phyloP scores from a whole-genome alignment of 1,284 basidiomycete species.

The Puccinia horiana region DNA sequence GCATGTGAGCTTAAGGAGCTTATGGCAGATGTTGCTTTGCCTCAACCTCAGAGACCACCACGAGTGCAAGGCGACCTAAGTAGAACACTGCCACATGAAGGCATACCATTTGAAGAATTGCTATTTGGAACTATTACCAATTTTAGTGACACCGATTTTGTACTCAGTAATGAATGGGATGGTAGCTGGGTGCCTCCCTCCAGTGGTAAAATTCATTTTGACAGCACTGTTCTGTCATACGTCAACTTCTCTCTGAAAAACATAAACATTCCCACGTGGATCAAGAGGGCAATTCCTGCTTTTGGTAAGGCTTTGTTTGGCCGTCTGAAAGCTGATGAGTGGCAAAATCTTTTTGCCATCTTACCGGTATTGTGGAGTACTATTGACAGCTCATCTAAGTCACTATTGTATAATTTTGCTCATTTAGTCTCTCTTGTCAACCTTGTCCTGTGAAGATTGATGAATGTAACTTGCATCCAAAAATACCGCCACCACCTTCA shows the following conservation, averaged over 20 bases:
- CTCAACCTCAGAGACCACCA: too few species aligned
- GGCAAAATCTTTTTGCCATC: conserved; percentile 28
- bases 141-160: too few species aligned
- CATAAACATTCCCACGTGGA: conserved; percentile 21
- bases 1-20: too few species aligned
- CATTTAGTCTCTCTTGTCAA: conserved; percentile 33
- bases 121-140: too few species aligned
- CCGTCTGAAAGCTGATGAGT: conserved; percentile 29
- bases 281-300: not conserved
- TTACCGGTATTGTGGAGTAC: conserved; percentile 11
- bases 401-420: conserved; percentile 30
- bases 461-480: not conserved
- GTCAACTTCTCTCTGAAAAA: conserved; percentile 7
- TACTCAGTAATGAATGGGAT: too few species aligned
- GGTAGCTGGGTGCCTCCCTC: not conserved
- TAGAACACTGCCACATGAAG: too few species aligned
- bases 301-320: conserved; percentile 26
- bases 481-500: conserved; percentile 26
- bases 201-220: not conserved
- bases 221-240: not conserved
- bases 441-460: not conserved
- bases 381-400: not conserved
- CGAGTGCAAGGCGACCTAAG: too few species aligned
- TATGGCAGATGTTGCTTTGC: too few species aligned
- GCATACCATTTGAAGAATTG: too few species aligned